Conservation (phyloP, 345 rosid species). For the Gossypium australe region DNA sequence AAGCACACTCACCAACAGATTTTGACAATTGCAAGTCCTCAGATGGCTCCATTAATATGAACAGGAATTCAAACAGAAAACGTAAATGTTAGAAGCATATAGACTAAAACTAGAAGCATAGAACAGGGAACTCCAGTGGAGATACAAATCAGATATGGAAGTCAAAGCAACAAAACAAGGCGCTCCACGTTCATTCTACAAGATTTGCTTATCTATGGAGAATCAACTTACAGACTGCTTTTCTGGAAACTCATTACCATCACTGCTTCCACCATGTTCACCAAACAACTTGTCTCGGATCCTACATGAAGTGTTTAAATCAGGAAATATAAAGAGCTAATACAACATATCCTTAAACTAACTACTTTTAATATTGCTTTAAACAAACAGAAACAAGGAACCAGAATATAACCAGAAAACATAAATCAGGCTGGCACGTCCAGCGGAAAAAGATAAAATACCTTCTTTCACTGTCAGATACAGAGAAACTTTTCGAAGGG, state of each 20-base stretch:
- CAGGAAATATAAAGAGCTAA: background rate
- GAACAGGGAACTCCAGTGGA: background rate
- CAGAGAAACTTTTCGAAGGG: constrained; percentile 29
- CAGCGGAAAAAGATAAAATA: constrained; percentile 22
- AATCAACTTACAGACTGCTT: constrained; percentile 36
- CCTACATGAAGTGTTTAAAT: constrained; percentile 27
- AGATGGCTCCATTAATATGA: constrained; percentile 28
- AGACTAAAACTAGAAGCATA: background rate
- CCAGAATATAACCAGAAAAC: background rate
- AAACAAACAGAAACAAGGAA: background rate
- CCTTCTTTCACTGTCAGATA: constrained; percentile 51
- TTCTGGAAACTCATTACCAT: constrained; percentile 25
- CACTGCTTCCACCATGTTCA: constrained; percentile 28
- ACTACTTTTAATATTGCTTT: background rate
- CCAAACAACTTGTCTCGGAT: constrained; percentile 27
- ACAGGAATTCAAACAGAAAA: background rate
- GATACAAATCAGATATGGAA: background rate
- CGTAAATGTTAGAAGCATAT: background rate
- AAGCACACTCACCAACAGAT: constrained; percentile 33
- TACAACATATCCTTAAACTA: background rate
- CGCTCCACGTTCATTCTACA: background rate
- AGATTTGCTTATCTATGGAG: background rate
- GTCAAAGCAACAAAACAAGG: background rate
- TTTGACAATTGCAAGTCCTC: constrained; percentile 28
- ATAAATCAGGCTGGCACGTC: background rate